A percentile compares a stretch with the other conserved stretches of the same genome.
Evolutionary conservation across 2,329 filamentous ascomycete genomes (phyloP).

Genomic region (Pyricularia grisea): DNA sequence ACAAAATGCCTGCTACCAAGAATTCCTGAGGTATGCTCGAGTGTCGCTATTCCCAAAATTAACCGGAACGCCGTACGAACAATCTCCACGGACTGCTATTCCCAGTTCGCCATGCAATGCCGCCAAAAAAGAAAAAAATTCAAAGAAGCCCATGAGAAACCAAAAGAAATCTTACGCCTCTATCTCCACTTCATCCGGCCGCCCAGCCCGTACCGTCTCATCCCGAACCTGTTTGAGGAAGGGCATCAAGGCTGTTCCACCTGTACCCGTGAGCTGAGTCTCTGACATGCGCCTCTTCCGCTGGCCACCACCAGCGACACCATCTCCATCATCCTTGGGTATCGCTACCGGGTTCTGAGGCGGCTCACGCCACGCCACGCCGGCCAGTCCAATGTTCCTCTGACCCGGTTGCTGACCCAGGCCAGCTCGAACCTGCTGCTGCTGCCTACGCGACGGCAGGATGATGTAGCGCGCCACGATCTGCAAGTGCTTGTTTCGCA

Average conservation of each 20-base stretch:
- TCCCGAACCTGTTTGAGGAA: conserved; percentile 85
- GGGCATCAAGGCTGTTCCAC: conserved; percentile 77
- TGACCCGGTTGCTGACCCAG: neutral
- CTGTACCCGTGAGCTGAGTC: conserved; percentile 64
- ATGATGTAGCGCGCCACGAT: conserved; percentile 90
- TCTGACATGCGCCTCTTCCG: neutral
- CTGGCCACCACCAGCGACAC: conserved; percentile 11
- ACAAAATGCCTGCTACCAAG: neutral
- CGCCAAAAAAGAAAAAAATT: neutral
- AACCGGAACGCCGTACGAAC: neutral
- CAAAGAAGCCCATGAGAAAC: neutral
- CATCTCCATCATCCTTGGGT: neutral
- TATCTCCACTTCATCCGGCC: neutral
- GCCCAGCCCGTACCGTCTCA: conserved; percentile 48
- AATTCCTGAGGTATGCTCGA: conserved; percentile 6
- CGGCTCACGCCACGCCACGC: conserved; percentile 6
- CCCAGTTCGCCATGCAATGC: conserved; percentile 1
- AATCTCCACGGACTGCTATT: conserved; percentile 5
- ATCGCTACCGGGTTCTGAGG: conserved; percentile 6
- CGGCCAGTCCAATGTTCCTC: conserved; percentile 13
- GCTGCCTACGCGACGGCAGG: conserved; percentile 48
- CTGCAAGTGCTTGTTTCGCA: conserved; percentile 80
- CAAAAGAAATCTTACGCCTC: neutral
- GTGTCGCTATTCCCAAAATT: neutral
- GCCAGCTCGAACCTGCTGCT: neutral